phyloP scores from a whole-genome alignment of 176 grass and related monocot genomes.

The Avena insularis region DNA sequence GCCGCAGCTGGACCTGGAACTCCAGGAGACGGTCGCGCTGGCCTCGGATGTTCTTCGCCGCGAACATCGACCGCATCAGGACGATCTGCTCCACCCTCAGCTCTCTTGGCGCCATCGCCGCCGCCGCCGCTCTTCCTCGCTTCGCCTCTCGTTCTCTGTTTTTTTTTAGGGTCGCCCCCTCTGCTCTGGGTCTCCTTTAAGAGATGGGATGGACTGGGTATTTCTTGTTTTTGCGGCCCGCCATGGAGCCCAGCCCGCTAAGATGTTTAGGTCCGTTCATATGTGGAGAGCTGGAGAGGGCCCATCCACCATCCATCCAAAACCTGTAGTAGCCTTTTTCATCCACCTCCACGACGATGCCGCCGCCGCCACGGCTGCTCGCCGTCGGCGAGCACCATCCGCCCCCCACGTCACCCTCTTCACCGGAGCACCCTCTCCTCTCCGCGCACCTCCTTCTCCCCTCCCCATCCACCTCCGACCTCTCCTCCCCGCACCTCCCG shows the following conservation, averaged over 20 bases:
- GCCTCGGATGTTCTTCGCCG: neutral
- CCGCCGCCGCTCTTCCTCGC: neutral
- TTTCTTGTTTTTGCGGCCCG: neutral
- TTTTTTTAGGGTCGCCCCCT: no score
- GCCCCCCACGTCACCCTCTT: constrained; percentile 20
- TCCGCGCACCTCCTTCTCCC: constrained; percentile 63
- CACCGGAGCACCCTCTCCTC: constrained; percentile 48
- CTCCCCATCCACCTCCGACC: constrained; percentile 49
- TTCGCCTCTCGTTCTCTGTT: no score
- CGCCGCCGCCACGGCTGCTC: constrained; percentile 40
- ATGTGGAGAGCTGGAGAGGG: neutral
- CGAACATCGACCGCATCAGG: neutral
- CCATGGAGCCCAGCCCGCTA: neutral
- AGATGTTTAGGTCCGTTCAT: neutral
- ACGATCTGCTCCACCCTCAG: neutral
- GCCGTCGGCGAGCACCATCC: constrained; percentile 51
- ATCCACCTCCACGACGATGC: constrained; percentile 13
- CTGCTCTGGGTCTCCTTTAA: no score
- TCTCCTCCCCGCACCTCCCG: constrained; percentile 66
- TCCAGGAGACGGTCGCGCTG: constrained; percentile 10
- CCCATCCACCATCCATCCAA: neutral
- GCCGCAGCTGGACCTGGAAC: neutral
- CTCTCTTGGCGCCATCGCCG: neutral
- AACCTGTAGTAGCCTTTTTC: neutral
- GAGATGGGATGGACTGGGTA: no score